Conservation (phyloP, 306 rosid species). For the Elaeagnus macrophylla region DNA sequence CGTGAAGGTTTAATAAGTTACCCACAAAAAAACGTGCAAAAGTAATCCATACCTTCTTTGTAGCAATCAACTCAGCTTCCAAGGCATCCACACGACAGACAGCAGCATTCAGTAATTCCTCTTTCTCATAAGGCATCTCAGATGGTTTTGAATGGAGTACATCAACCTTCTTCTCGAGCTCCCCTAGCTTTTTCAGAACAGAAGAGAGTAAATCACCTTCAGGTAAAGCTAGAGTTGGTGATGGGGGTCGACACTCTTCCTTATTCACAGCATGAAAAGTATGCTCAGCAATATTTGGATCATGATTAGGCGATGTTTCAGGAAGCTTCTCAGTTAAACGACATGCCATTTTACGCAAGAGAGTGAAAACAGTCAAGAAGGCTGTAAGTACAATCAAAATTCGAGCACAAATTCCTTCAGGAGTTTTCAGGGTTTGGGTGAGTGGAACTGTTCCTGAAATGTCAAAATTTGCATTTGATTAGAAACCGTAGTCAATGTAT, state of each 20-base stretch:
- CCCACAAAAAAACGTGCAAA: neutral
- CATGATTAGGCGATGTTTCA: conserved; percentile 20
- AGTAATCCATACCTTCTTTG: conserved; percentile 59
- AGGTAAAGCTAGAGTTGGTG: conserved; percentile 27
- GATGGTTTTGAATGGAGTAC: conserved; percentile 84
- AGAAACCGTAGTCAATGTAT: neutral
- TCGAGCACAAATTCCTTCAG: conserved; percentile 45
- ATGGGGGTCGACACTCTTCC: conserved; percentile 37
- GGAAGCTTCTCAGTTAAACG: conserved; percentile 47
- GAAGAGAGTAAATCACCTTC: conserved; percentile 47
- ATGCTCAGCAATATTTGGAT: conserved; percentile 27
- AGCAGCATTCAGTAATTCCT: conserved; percentile 91
- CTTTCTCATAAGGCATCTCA: conserved; percentile 84
- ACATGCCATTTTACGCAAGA: conserved; percentile 34
- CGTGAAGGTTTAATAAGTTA: neutral
- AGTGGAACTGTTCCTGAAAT: conserved; percentile 49
- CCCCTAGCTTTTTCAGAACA: conserved; percentile 58
- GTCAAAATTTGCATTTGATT: conserved; percentile 3
- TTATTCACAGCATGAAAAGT: conserved; percentile 21
- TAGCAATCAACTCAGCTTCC: conserved; percentile 90
- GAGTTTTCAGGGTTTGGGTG: conserved; percentile 24
- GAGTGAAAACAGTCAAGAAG: conserved; percentile 47
- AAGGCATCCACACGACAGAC: conserved; percentile 95
- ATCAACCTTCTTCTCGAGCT: conserved; percentile 81
- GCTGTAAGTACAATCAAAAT: conserved; percentile 48